phyloP scores from a whole-genome alignment of 2,329 filamentous ascomycete species.

The Colletotrichum sp. region DNA sequence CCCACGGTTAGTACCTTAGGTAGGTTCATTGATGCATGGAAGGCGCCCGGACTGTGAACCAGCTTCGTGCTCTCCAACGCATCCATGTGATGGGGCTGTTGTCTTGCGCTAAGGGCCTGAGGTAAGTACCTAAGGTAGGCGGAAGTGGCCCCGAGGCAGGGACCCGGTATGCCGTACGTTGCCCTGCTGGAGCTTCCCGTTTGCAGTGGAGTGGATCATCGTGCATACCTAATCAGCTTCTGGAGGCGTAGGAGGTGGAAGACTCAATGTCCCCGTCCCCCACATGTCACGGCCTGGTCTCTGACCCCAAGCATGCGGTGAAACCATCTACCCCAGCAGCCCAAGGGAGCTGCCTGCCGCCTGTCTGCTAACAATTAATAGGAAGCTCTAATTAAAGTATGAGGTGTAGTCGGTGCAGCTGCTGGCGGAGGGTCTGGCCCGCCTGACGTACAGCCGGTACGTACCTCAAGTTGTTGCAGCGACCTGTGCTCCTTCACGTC shows the following conservation, averaged over 20 bases:
- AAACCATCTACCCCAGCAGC: neutral
- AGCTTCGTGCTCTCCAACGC: neutral
- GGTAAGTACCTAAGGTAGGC: neutral
- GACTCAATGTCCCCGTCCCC: neutral
- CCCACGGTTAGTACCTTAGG: neutral
- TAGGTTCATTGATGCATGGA: neutral
- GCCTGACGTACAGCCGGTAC: neutral
- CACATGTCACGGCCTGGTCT: neutral
- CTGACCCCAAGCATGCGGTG: neutral
- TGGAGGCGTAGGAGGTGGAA: neutral
- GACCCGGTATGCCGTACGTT: neutral
- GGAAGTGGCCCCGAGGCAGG: neutral
- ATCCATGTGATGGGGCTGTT: neutral
- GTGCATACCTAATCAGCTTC: neutral
- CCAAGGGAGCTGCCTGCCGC: neutral
- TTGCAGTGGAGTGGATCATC: neutral
- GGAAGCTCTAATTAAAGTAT: neutral
- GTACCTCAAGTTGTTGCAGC: neutral
- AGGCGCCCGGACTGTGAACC: neutral
- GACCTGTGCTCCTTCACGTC: neutral
- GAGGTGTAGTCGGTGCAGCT: neutral
- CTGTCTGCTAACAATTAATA: neutral
- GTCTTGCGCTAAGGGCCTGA: constrained; percentile 3
- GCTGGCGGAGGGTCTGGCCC: neutral
- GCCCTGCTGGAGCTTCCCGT: neutral